Percentiles rank a stretch among this genome's conserved stretches.
Evolutionary conservation across 192 early-diverging fungal genomes (phyloP).

Genomic region (Gigaspora rosea): DNA sequence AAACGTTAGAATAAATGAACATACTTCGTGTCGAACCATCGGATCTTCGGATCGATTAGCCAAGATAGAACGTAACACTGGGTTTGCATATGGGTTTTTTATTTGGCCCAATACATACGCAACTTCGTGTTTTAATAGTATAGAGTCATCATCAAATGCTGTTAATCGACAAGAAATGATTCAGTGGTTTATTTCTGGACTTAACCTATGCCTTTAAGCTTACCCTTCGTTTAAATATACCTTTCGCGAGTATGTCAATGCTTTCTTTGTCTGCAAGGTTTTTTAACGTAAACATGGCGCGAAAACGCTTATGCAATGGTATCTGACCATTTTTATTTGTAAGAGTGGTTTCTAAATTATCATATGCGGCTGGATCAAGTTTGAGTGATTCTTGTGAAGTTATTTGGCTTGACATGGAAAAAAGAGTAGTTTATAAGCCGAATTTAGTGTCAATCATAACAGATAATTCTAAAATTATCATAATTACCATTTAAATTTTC

Average conservation of each 20-base stretch:
- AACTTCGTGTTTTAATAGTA: conserved; percentile 92
- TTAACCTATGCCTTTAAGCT: neutral
- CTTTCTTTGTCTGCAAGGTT: conserved; percentile 67
- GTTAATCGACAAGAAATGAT: neutral
- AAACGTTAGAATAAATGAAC: neutral
- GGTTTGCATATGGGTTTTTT: conserved; percentile 77
- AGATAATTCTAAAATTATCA: too few species aligned
- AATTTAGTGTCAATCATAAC: too few species aligned
- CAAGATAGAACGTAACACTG: conserved; percentile 67
- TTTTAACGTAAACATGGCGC: conserved; percentile 93
- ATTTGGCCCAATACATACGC: conserved; percentile 98
- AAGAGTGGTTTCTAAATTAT: conserved; percentile 63
- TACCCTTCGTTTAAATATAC: conserved; percentile 35
- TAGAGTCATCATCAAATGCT: conserved; percentile 79
- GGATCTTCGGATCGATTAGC: conserved; percentile 70
- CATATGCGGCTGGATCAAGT: conserved; percentile 44
- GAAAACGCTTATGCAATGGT: conserved; percentile 85
- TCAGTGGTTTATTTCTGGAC: neutral
- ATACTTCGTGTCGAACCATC: conserved; percentile 95
- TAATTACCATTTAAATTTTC: too few species aligned
- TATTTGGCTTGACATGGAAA: too few species aligned
- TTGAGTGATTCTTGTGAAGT: too few species aligned
- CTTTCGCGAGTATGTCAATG: conserved; percentile 83
- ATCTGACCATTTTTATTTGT: conserved; percentile 60
- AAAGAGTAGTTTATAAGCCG: too few species aligned